Evolutionary conservation across 176 grass and related monocot species (phyloP), one percentile per base, ranked within the genome.

Genomic region (Triticum dicoccoides): DNA sequence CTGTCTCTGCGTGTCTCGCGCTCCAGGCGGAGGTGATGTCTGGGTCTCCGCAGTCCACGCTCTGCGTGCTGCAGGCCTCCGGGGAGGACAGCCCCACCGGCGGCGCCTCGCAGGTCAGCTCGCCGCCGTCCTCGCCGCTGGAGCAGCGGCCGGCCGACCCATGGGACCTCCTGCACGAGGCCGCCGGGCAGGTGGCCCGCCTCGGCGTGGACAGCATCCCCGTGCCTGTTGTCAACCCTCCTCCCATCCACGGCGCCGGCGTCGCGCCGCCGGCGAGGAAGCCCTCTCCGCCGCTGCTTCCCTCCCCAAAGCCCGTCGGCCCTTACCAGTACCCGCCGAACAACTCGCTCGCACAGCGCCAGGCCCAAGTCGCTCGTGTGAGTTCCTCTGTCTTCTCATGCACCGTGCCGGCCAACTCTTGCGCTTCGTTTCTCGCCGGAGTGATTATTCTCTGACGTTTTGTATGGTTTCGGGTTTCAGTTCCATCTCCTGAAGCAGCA

Each of bases 401-500:
- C 5, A 56, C 20, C 84, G 44, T 33, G 42, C 2, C 9, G 44
- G 1, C 20, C 12, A 1, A n/a, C 12, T 20, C 24, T 32, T 2
- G 21, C 38, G 39, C 0, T 63, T 54, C 5, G 0, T 58, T 67
- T 11, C 9, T 37, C 17, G 1, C 29, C 10, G 1, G 4, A 5
- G 5, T 18, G 10, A 56, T 35, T 35, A 6, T 8, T 78, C 49
- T 25, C 76, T 83, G 56, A 77, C 17, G 1, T 5, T 5, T 2
- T 24, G 20, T 10, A 20, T 59, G 51, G 13, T 6, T 27, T 52
- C 11, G 4, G 1, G 25, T 74, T 47, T 39, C 89, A 99, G 97
- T 97, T 97, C 21, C 89, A 91, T n/a, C 88, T 89, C 71, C 68
- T 99, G 89, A 96, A 90, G 90, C 89, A 93, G 58, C 90, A 93